A percentile compares a stretch with the other conserved stretches of the same genome.
Conservation (phyloP, 176 grass and related monocot genomes). For the Eleusine coracana region DNA sequence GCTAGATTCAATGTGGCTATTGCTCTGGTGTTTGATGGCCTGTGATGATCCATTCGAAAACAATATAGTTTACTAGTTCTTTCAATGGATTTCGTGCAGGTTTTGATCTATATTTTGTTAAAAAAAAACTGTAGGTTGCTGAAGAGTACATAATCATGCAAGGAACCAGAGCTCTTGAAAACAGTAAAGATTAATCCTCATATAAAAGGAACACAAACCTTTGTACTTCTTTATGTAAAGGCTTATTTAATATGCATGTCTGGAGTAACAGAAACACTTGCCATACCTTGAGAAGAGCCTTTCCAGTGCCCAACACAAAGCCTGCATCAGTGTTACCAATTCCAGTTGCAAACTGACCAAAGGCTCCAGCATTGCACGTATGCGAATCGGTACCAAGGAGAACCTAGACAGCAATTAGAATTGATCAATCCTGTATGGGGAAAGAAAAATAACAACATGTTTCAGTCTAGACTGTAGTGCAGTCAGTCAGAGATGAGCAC, state of each 20-base stretch:
- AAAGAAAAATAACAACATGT: neutral
- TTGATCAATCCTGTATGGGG: neutral
- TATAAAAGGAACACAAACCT: neutral
- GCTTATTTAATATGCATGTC: neutral
- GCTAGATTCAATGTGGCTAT: neutral
- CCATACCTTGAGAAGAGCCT: conserved; percentile 84
- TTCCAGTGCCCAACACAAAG: conserved; percentile 91
- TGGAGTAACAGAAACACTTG: conserved; percentile 7
- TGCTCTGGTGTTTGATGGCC: neutral
- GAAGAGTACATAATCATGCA: neutral
- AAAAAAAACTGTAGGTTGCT: neutral
- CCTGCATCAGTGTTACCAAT: conserved; percentile 98
- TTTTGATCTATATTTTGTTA: neutral
- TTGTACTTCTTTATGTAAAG: neutral
- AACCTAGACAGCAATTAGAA: conserved; percentile 56
- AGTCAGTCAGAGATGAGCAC: conserved; percentile 27
- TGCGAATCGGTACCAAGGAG: conserved; percentile 95
- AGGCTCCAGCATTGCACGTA: conserved; percentile 97
- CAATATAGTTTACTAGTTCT: neutral
- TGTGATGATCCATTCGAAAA: neutral
- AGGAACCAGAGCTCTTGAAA: neutral
- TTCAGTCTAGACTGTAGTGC: neutral
- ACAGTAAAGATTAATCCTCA: neutral
- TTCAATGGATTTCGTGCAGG: neutral
- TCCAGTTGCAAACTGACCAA: conserved; percentile 95